phyloP scores from a whole-genome alignment of 2,329 filamentous ascomycete species.

The Aspergillus felis region DNA sequence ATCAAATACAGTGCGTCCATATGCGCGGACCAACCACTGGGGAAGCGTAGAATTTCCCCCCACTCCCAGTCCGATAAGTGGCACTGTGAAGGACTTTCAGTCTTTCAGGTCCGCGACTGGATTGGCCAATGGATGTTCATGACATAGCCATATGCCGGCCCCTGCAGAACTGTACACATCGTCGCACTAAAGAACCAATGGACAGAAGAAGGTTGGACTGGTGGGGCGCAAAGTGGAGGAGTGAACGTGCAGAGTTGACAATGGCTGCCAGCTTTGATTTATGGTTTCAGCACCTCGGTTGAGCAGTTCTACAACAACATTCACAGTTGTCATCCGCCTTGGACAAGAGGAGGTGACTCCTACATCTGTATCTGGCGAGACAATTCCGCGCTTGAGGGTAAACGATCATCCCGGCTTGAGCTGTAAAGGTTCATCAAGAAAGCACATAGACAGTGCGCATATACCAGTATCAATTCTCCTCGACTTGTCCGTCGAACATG shows the following conservation, averaged over 20 bases:
- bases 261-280: neutral
- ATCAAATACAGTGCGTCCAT: too few species aligned
- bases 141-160: neutral
- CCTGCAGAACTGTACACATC: neutral
- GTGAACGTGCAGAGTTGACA: neutral
- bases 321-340: neutral
- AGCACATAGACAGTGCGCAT: neutral
- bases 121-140: neutral
- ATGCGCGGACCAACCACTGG: too few species aligned
- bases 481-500: neutral
- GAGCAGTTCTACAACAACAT: neutral
- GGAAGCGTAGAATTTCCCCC: too few species aligned
- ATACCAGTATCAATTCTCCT: neutral
- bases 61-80: neutral
- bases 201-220: neutral
- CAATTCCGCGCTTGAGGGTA: neutral
- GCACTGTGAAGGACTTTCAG: neutral
- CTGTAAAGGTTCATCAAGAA: too few species aligned
- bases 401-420: neutral
- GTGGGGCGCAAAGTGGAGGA: neutral
- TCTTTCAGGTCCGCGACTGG: neutral
- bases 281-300: neutral
- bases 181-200: neutral
- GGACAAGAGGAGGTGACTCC: neutral
- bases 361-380: neutral